These are phyloP conservation scores for Effrenium voratum DNA, from an alignment of 73 alveolate species.

Conservation along the genomic window DNA sequence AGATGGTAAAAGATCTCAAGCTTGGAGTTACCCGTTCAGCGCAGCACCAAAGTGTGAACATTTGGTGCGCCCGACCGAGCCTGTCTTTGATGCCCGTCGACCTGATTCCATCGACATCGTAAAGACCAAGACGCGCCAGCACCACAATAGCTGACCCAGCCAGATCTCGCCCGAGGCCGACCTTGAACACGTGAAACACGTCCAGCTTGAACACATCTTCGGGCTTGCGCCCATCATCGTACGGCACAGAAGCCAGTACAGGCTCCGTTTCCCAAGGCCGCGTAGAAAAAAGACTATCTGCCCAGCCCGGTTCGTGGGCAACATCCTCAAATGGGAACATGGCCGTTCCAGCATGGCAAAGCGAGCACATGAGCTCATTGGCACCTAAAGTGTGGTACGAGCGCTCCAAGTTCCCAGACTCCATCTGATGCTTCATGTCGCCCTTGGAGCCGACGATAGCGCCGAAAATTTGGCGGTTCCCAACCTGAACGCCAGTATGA, in stretches of 20 bases:
- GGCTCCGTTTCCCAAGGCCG: slow-evolving; percentile 8
- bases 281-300: neutral
- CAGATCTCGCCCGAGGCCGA: slow-evolving; percentile 12
- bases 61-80: neutral
- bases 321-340: neutral
- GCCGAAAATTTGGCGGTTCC: neutral
- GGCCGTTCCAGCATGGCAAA: slow-evolving; percentile 13
- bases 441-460: slow-evolving; percentile 29
- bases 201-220: slow-evolving; percentile 4
- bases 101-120: neutral
- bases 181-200: slow-evolving; percentile 23
- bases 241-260: neutral
- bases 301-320: slow-evolving; percentile 1
- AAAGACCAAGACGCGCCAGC: neutral
- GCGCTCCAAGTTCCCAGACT: neutral
- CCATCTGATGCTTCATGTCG: neutral
- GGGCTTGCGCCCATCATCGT: neutral
- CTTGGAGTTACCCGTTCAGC: neutral
- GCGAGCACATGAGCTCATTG: neutral
- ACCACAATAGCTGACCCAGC: neutral
- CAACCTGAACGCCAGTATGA: neutral
- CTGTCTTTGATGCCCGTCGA: neutral
- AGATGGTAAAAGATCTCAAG: neutral
- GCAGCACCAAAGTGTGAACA: neutral
- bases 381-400: neutral